phyloP scores from a whole-genome alignment of 2,329 filamentous ascomycete species.

The Golovinomyces cichoracearum region DNA sequence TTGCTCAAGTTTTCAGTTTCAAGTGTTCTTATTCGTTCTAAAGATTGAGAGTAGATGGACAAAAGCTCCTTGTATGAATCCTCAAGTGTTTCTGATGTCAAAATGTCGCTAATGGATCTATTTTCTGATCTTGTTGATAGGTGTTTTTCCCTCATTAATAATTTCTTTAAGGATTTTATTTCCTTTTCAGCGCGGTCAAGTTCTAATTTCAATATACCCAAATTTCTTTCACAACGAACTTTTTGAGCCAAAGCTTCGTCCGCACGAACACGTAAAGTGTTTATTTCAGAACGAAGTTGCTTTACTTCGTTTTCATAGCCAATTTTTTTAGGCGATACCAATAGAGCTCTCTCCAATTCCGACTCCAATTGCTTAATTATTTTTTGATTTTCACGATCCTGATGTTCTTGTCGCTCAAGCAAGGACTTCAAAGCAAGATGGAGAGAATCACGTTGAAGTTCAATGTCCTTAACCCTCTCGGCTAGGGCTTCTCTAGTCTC shows the following conservation, averaged over 20 bases:
- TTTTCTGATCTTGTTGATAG: slow-evolving; percentile 38
- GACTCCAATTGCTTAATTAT: slow-evolving; percentile 49
- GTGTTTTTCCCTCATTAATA: slow-evolving; percentile 54
- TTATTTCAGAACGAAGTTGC: slow-evolving; percentile 59
- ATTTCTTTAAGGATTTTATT: slow-evolving; percentile 51
- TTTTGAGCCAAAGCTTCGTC: slow-evolving; percentile 90
- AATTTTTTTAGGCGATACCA: slow-evolving; percentile 41
- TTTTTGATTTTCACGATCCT: slow-evolving; percentile 63
- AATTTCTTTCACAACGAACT: slow-evolving; percentile 80
- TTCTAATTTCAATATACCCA: slow-evolving; percentile 80
- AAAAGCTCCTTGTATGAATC: slow-evolving; percentile 52
- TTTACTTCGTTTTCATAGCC: slow-evolving; percentile 68
- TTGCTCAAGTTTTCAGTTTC: slow-evolving; percentile 29
- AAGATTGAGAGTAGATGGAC: slow-evolving; percentile 37
- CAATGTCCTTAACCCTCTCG: slow-evolving; percentile 71
- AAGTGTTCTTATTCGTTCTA: slow-evolving; percentile 39
- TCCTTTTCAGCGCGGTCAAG: slow-evolving; percentile 87
- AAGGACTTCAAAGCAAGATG: slow-evolving; percentile 68
- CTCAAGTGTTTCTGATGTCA: slow-evolving; percentile 43
- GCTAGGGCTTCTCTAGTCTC: slow-evolving; percentile 37
- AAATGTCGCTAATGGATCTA: slow-evolving; percentile 13
- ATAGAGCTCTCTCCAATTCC: slow-evolving; percentile 50
- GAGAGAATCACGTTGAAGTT: slow-evolving; percentile 76
- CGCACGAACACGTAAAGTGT: slow-evolving; percentile 55
- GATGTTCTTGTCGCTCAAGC: slow-evolving; percentile 60